Conservation (phyloP, 179 eudicot genomes). For the Carnegiea gigantea region DNA sequence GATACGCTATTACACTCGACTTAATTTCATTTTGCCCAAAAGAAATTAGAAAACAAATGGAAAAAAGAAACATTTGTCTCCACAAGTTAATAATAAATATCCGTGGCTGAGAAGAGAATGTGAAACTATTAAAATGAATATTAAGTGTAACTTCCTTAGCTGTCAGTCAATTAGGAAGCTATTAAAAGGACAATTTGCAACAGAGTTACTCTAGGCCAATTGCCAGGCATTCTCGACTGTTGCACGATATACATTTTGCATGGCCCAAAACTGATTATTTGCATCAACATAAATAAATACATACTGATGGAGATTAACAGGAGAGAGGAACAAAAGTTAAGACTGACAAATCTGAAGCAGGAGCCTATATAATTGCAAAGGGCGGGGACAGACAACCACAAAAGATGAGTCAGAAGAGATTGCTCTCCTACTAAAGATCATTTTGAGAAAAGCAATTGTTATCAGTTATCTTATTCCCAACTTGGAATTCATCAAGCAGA, state of each 20-base stretch:
- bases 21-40: neutral
- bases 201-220: neutral
- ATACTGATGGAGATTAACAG: neutral
- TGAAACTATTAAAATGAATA: neutral
- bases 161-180: neutral
- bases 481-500: too few relatives aligned
- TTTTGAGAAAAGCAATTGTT: too few relatives aligned
- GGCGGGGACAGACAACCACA: too few relatives aligned
- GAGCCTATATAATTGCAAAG: neutral
- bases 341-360: neutral
- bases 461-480: too few relatives aligned
- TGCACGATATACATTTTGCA: neutral
- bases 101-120: neutral
- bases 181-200: neutral
- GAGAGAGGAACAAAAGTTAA: too few relatives aligned
- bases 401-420: too few relatives aligned
- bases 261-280: too few relatives aligned
- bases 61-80: neutral
- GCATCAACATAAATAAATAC: too few relatives aligned
- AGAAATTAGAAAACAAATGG: neutral
- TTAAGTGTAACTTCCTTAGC: neutral
- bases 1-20: neutral
- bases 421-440: too few relatives aligned
- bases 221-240: neutral
- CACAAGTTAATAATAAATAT: neutral